Base-by-base conservation (phyloP, 2,329 filamentous ascomycete genomes). In the Myrmaecium sp. region DNA sequence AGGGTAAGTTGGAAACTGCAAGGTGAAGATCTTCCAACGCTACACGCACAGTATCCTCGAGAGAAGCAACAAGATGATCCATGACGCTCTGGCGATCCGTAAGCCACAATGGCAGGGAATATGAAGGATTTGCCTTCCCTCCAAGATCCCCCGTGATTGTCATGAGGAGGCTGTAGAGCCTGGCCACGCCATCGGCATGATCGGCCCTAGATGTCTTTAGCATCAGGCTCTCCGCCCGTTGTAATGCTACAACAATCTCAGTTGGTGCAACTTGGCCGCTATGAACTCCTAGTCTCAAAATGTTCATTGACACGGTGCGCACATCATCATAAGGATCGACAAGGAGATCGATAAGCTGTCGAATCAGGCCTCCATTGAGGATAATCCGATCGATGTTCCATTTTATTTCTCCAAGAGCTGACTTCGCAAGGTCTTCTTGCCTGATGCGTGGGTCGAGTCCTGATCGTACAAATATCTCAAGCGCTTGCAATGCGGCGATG, bases 281-380 rank as follows among this genome's bases (percentile, higher is more conserved):
- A 12, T 14, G 11, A 12, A 25, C 6, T 23, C 39, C 46, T 4
- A 51, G 29, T 17, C 43, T 45, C 13, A 72, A 41, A 5, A 66
- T 47, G 9, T 47, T 44, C 9, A 62, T 49, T 5, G 68, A 54
- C 1, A 51, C 54, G 24, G 55, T 69, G 37, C 86, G 66, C 4
- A 95, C 78, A 48, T 98, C 89, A 30, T 95, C 89, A 42, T 92
- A 98, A 0, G 86, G 81, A 40, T 98, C 80, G 43, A 92, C 61
- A 5, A 92, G 53, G 13, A 93, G 65, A 46, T 93, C 82, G 9
- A 84, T 56, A 5, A 95, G 56, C 4, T 73, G 58, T 25, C 76
- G 62, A 7, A 69, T 51, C 55, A 75, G 27, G 3, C 36, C 35
- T 2, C 25, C 7, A 26, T 46, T 51, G 11, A 64, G 50, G 4